Percentiles rank a stretch among this genome's conserved stretches.
phyloP scores from a whole-genome alignment of 345 rosid genomes.

The Populus tremula region DNA sequence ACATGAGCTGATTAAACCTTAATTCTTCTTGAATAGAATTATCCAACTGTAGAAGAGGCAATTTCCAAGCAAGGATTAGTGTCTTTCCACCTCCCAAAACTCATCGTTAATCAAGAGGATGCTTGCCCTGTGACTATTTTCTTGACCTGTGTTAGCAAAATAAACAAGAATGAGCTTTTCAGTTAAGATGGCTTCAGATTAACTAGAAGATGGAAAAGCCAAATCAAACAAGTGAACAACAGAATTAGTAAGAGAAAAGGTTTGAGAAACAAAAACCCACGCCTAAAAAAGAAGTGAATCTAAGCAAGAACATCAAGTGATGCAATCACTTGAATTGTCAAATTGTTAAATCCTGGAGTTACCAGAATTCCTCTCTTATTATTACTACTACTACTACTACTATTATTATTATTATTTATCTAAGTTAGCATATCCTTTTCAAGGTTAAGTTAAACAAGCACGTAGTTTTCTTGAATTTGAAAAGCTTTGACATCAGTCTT shows the following conservation, averaged over 20 bases:
- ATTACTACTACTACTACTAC: no score
- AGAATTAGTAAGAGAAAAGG: neutral
- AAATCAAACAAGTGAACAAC: neutral
- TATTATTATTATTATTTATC: no score
- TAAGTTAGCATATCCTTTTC: no score
- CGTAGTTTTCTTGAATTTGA: no score
- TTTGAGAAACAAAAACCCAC: neutral
- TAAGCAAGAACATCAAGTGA: neutral
- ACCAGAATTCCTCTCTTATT: no score
- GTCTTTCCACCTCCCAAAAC: constrained; percentile 9
- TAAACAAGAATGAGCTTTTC: constrained; percentile 7
- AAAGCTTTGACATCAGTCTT: no score
- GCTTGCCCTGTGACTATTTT: constrained; percentile 60
- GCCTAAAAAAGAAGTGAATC: neutral
- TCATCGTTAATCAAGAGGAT: constrained; percentile 40
- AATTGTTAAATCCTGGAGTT: neutral
- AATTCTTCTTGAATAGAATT: neutral
- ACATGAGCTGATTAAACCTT: constrained; percentile 5
- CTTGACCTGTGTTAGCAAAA: constrained; percentile 51
- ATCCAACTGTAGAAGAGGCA: neutral
- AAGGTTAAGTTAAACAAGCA: no score
- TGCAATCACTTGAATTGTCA: neutral
- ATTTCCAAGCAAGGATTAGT: neutral
- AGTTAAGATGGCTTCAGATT: neutral
- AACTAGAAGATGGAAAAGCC: neutral